Base-by-base conservation (phyloP, 768 basidiomycete species). In the Naganishia randhawae region DNA sequence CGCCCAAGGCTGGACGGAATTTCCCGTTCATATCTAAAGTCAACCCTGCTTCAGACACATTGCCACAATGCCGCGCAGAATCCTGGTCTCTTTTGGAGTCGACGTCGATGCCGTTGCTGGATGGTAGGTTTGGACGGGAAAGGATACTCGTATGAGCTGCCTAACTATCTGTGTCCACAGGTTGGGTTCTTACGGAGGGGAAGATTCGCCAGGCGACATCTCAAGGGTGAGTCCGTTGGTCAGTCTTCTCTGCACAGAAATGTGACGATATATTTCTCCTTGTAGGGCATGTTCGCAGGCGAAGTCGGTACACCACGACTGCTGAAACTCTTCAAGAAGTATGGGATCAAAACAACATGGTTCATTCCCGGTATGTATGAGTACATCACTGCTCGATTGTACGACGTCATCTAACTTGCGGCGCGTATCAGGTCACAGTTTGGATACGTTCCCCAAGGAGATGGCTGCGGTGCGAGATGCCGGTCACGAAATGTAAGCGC, bases 61-160 rank as follows among this genome's bases (percentile, higher is more conserved):
- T 7, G n/a, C 31, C 7, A 19, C 33, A 55, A 68, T 68, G 67
- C 55, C 67, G 2, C 42, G 68, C 52, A 42, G 62, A 19, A 54
- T 69, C 11, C 48, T 64, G 13, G 45, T 50, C 31, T 67, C 52
- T 16, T 74, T 74, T 41, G 88, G 87, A 29, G 86, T 89, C 10
- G 88, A 91, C 69, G 87, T 90, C 2, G 89, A 91, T 66, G 88
- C 88, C 1, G 88, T 89, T 3, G 85, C 88, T 19, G 89, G 88
- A 72, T 90, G 89, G 88, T 85, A 75, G 66, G 80, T 73, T 17
- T 11, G 9, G 22, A 4, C 5, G 11, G 27, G 7, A 4, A 25
- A 16, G 5, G 2, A 52, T 31, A 11, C 4, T 13, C 4, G 16
- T 32, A 2, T 32, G 51, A 14, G 27, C 7, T 7, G 50, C 19